Base-by-base conservation (phyloP, 768 basidiomycete genomes). In the Boletus rubropictus region DNA sequence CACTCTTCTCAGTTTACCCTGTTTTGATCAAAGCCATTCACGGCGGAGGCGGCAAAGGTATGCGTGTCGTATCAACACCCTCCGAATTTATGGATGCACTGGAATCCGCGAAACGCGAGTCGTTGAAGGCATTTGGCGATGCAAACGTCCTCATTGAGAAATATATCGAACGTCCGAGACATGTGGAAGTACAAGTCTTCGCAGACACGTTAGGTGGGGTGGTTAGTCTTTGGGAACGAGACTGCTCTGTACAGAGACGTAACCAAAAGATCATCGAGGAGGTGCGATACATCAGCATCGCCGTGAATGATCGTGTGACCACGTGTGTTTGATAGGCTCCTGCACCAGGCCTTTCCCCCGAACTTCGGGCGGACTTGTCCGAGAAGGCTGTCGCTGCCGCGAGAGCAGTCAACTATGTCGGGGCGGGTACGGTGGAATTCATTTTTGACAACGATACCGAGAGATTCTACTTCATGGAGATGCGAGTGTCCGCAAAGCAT, bases 261-360 rank as follows among this genome's bases (percentile, higher is more conserved):
- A 95, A 95, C 58, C 93, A 97, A 73, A 97, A 96, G 77, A 90
- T 93, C 47, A 92, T 94, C 49, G 89, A 91, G 66, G 89, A 92
- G 77, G 85, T 82, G 44, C 29, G 68, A 25, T 22, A 14, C 20
- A 2, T 35, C 6, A 8, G 1, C 20, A 10, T 12, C 5, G 12
- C 20, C 4, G n/a, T 41, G 24, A 18, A 20, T 14, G 15, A 1
- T 0, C 1, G 27, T 2, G 24, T 55, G 15, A 46, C 44, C 6
- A 45, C n/a, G 18, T 5, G 5, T 32, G 12, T 48, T 27, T 20
- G 20, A 15, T 62, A 91, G 81, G 91, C 94, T 3, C 94, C 94
- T 18, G 94, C 92, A 5, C 94, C 94, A 9, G 89, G 91, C 2
- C 69, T 97, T 36, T 80, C 84, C 2, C 70, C 80, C 1, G 88